These are phyloP conservation scores for Reticulascus tulasneorum DNA, from an alignment of 2,329 filamentous ascomycete genomes.

Conservation along the genomic window DNA sequence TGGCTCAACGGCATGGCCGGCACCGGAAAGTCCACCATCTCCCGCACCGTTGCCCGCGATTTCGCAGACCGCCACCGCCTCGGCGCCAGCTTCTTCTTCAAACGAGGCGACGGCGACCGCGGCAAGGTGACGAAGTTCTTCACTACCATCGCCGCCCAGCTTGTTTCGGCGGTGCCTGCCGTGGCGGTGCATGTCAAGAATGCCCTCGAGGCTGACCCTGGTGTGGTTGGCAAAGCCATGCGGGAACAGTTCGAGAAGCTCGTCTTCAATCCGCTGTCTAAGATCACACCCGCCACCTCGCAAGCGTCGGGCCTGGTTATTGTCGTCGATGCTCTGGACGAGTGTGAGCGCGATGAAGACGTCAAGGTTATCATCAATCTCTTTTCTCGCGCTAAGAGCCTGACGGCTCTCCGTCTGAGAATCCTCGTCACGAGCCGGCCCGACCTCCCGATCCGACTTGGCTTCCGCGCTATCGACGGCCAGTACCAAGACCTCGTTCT, in stretches of 20 bases:
- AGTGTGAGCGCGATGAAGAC: conserved; percentile 23
- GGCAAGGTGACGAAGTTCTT: conserved; percentile 31
- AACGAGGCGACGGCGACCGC: conserved; percentile 34
- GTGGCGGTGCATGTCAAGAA: conserved; percentile 21
- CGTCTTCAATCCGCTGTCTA: conserved; percentile 27
- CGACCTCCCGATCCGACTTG: conserved; percentile 27
- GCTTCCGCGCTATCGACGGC: conserved; percentile 24
- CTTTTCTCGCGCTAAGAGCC: conserved; percentile 14
- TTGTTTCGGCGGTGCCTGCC: conserved; percentile 22
- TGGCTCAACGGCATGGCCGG: conserved; percentile 36
- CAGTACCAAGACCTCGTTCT: conserved; percentile 28
- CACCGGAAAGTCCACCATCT: conserved; percentile 36
- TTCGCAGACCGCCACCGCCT: conserved; percentile 12
- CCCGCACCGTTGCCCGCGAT: conserved; percentile 24
- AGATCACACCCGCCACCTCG: not conserved
- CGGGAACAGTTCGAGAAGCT: conserved; percentile 38
- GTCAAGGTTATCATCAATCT: conserved; percentile 24
- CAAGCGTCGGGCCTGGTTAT: conserved; percentile 16
- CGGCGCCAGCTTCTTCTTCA: conserved; percentile 41
- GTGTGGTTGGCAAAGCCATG: conserved; percentile 21
- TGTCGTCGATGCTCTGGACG: conserved; percentile 29
- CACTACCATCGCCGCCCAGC: conserved; percentile 32
- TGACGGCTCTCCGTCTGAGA: conserved; percentile 18
- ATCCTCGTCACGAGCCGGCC: conserved; percentile 36
- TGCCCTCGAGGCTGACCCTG: conserved; percentile 25